Percentiles rank a stretch among this genome's conserved stretches.
These are phyloP conservation scores for Setaria viridis DNA, from an alignment of 202 grass and related monocot genomes.

Conservation along the genomic window DNA sequence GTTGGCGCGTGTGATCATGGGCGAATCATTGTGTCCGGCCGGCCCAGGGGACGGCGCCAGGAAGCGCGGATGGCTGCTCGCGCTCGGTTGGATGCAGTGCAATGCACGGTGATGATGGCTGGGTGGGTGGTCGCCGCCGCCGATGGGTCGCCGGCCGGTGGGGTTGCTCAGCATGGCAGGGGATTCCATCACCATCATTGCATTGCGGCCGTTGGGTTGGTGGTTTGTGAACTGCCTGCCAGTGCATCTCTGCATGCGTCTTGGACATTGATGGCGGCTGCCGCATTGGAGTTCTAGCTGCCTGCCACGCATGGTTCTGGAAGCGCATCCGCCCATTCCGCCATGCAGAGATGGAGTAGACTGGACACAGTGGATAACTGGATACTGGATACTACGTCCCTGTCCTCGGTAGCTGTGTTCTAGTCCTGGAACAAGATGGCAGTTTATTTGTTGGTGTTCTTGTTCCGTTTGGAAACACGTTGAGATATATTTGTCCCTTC, in stretches of 20 bases:
- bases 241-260: neutral
- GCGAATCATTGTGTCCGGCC: slow-evolving; percentile 67
- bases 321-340: neutral
- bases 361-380: neutral
- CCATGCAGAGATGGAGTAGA: neutral
- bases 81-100: too few species aligned
- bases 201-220: neutral
- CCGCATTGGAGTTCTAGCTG: neutral
- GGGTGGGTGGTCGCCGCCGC: neutral
- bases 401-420: neutral
- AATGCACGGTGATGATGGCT: too few species aligned
- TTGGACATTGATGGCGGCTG: neutral
- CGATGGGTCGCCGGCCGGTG: neutral
- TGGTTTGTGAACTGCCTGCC: neutral
- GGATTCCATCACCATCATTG: neutral
- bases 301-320: neutral
- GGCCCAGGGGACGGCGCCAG: neutral
- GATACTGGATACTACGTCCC: neutral
- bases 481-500: too few species aligned
- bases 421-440: neutral
- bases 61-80: neutral
- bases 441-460: too few species aligned
- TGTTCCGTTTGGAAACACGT: too few species aligned
- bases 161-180: neutral
- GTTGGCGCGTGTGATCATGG: slow-evolving; percentile 47